Percentiles rank a stretch among this genome's conserved stretches.
phyloP scores from a whole-genome alignment of 163 green algal genomes.

The Scenedesmus sp. region DNA sequence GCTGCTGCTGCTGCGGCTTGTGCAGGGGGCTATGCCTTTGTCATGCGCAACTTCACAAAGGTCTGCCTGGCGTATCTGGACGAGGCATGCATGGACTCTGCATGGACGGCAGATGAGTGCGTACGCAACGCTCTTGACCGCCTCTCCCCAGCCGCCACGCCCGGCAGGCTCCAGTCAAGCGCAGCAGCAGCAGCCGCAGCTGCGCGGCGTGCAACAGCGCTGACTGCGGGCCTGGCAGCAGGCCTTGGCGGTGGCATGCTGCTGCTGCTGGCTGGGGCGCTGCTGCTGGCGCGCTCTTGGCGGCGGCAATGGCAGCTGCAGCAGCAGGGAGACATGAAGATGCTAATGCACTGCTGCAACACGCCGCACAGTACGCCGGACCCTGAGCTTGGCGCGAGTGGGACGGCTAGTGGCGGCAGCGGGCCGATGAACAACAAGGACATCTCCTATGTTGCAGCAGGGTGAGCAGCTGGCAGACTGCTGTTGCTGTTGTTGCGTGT shows the following conservation, averaged over 20 bases:
- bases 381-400: conserved; percentile 10
- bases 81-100: neutral
- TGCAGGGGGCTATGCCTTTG: conserved; percentile 45
- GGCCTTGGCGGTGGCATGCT: neutral
- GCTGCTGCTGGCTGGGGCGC: neutral
- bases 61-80: conserved; percentile 17
- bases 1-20: conserved; percentile 24
- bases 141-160: neutral
- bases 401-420: neutral
- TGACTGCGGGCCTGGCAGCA: neutral
- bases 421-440: neutral
- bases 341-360: neutral
- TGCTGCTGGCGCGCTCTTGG: neutral
- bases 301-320: neutral
- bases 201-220: neutral
- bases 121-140: conserved; percentile 1
- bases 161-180: neutral
- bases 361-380: neutral
- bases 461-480: neutral
- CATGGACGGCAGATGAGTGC: neutral
- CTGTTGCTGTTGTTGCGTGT: neutral
- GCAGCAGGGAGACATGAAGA: neutral
- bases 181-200: neutral
- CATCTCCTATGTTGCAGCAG: neutral
- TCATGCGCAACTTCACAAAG: conserved; percentile 52